Evolutionary conservation across 2,329 filamentous ascomycete species (phyloP), one percentile per base, ranked within the genome.

Genomic region (Hyphodiscus sp.): DNA sequence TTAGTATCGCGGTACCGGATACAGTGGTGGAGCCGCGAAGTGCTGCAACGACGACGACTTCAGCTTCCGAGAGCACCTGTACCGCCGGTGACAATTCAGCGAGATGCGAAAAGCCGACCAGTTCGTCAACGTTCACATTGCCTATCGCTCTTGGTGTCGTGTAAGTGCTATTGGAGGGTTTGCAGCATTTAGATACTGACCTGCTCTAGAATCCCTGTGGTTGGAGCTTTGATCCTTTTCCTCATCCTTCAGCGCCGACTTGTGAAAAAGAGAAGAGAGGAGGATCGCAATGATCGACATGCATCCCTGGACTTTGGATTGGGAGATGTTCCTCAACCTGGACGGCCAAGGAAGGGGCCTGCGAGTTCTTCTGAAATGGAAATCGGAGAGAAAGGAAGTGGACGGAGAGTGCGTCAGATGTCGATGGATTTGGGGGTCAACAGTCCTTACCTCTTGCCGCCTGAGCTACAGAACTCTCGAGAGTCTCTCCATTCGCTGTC

Each of bases 361-460:
- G 33, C 45, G n/a, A 43, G 20, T 15, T 41, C 45, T 19, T 51
- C 47, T 13, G 50, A 48, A 11, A 49, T 51, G 20, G 53, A 54
- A 15, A 67, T 54, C 63, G 65, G 49, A 65, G 69, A 46, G 49
- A 75, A 73, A 63, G 74, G 33, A 38, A 38, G 70, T 51, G 57
- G 54, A 49, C 71, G 61, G 52, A 69, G 70, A 53, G 67, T 73
- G 47, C 73, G 76, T 41, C 82, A 86, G 62, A 70, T 86, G 48
- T 87, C 84, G 33, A 82, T 73, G 61, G 70, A 72, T 55, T 59
- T 92, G 79, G 80, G 83, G 62, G 81, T 91, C 79, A 83, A 87
- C 65, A 94, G 85, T 63, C 94, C 94, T 1, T 99, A 97, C 68
- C 80, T 99, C n/a, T 78, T 97, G n/a, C 91, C 94, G 4, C 88